phyloP scores from a whole-genome alignment of 1,139 yeast species.

The Saccharomyces hybrid region DNA sequence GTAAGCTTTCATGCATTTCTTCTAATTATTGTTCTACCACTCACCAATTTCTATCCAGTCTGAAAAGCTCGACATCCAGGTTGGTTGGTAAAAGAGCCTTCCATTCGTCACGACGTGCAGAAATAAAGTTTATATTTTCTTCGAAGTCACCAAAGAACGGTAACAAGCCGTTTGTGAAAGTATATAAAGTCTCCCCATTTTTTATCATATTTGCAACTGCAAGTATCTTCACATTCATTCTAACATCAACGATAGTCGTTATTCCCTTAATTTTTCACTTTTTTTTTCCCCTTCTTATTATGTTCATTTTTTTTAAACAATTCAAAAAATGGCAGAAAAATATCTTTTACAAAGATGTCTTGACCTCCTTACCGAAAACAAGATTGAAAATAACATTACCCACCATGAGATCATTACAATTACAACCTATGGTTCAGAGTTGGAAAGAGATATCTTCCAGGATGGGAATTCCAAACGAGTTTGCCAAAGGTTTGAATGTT shows the following conservation, averaged over 20 bases:
- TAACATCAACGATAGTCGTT: not conserved
- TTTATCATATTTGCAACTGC: constrained; percentile 2
- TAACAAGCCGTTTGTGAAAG: not conserved
- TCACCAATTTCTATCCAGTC: not conserved
- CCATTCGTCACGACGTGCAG: not conserved
- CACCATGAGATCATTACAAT: not conserved
- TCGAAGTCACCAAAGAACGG: not conserved
- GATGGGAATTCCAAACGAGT: not conserved
- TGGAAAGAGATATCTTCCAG: not conserved
- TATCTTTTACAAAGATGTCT: constrained; percentile 2
- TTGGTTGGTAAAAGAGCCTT: not conserved
- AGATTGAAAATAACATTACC: not conserved
- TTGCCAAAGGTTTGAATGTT: not conserved
- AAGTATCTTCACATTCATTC: constrained; percentile 1
- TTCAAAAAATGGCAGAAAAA: constrained; percentile 5
- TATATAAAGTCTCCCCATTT: constrained; percentile 1
- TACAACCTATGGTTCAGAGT: not conserved
- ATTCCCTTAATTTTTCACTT: constrained; percentile 2
- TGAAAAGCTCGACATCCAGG: not conserved
- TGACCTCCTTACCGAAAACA: not conserved
- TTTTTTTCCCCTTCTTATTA: constrained; percentile 3
- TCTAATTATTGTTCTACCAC: not conserved
- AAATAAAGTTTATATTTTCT: constrained; percentile 1
- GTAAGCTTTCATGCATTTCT: not conserved
- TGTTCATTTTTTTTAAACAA: constrained; percentile 2